phyloP scores from a whole-genome alignment of 2,329 filamentous ascomycete species.

The Coccinonectria pachysandricola region DNA sequence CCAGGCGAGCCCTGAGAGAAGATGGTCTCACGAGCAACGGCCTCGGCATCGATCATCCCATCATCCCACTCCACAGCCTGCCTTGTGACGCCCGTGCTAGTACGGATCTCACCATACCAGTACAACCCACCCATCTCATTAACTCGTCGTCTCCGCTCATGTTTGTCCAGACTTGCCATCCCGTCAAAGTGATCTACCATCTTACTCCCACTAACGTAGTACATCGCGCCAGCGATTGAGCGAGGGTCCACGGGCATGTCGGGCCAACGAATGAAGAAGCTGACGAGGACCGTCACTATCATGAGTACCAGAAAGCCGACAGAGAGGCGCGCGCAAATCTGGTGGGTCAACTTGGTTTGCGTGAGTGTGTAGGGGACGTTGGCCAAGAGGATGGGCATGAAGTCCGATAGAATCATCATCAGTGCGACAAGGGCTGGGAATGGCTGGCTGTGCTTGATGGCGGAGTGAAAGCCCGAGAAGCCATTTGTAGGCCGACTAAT shows the following conservation, averaged over 20 bases:
- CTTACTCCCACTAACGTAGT: slow-evolving; percentile 25
- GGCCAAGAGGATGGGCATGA: slow-evolving; percentile 38
- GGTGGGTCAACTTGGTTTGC: slow-evolving; percentile 28
- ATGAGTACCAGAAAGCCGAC: slow-evolving; percentile 31
- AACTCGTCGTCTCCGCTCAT: slow-evolving; percentile 12
- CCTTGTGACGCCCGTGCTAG: slow-evolving; percentile 9
- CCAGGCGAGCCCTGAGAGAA: too few relatives aligned
- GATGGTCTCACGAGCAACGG: background rate
- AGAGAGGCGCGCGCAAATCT: slow-evolving; percentile 30
- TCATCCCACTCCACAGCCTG: slow-evolving; percentile 18
- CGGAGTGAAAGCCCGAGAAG: slow-evolving; percentile 30
- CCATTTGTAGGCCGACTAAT: slow-evolving; percentile 33
- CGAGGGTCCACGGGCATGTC: slow-evolving; percentile 37
- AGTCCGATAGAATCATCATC: slow-evolving; percentile 36
- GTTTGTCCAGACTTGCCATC: slow-evolving; percentile 11
- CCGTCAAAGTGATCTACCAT: slow-evolving; percentile 16
- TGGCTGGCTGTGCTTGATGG: slow-evolving; percentile 16
- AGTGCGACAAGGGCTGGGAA: slow-evolving; percentile 31
- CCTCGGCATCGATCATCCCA: slow-evolving; percentile 6
- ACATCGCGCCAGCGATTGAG: slow-evolving; percentile 35
- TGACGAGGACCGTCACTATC: slow-evolving; percentile 28
- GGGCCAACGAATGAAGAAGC: slow-evolving; percentile 33
- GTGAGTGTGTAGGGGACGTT: slow-evolving; percentile 38
- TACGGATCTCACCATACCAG: slow-evolving; percentile 15
- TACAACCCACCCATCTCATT: slow-evolving; percentile 15